A percentile compares a stretch with the other conserved stretches of the same genome.
phyloP scores from a whole-genome alignment of 345 rosid species.

The Barbarea vulgaris region DNA sequence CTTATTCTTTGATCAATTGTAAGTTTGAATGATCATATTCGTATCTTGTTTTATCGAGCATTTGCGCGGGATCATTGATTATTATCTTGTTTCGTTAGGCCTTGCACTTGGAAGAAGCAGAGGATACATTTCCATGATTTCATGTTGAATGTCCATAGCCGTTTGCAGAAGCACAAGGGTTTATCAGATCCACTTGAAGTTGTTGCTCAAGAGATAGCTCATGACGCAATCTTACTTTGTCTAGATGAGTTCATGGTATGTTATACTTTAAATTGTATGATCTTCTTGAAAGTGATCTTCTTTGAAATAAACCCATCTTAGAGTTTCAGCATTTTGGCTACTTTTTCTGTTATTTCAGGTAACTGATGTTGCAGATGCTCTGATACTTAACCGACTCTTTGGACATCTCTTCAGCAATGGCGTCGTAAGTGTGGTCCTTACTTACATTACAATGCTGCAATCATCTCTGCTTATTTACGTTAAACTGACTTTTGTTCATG shows the following conservation, averaged over 20 bases:
- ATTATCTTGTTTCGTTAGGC: slow-evolving; percentile 51
- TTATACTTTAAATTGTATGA: neutral
- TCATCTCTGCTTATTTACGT: neutral
- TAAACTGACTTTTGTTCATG: slow-evolving; percentile 8
- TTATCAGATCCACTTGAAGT: slow-evolving; percentile 97
- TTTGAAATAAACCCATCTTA: slow-evolving; percentile 25
- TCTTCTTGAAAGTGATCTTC: slow-evolving; percentile 15
- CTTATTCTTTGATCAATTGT: slow-evolving; percentile 83
- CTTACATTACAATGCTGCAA: neutral
- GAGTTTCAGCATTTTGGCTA: slow-evolving; percentile 7
- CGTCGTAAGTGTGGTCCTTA: slow-evolving; percentile 58
- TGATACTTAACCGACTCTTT: slow-evolving; percentile 87
- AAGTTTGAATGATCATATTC: slow-evolving; percentile 39
- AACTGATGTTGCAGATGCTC: slow-evolving; percentile 97
- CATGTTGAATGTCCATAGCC: slow-evolving; percentile 92
- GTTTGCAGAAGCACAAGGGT: slow-evolving; percentile 94
- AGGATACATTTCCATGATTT: slow-evolving; percentile 99
- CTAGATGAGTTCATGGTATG: slow-evolving; percentile 96
- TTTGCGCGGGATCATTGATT: neutral
- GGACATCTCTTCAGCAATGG: slow-evolving; percentile 82
- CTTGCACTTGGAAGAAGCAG: slow-evolving; percentile 86
- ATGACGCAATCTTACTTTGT: slow-evolving; percentile 85
- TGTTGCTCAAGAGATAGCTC: slow-evolving; percentile 93
- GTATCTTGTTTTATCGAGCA: neutral
- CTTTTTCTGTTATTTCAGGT: slow-evolving; percentile 51